Base-by-base conservation (phyloP, 768 basidiomycete genomes). In the Rhizopogon vinicolor region DNA sequence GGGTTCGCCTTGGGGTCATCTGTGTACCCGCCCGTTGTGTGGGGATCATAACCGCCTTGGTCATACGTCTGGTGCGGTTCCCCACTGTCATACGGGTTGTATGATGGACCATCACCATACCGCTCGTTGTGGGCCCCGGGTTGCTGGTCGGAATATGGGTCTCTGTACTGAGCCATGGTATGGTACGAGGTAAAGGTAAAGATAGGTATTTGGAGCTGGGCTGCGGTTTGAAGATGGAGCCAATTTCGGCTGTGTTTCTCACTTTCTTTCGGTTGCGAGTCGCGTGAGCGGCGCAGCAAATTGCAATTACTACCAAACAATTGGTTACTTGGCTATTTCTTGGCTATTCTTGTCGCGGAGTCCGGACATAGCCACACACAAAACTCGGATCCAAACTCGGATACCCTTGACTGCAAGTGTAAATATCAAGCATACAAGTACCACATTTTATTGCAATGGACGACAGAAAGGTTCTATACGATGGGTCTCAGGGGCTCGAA, bases 61-160 rank as follows among this genome's bases (percentile, higher is more conserved):
- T 83, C 81, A 62, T 86, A 83, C 0, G 79, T 71, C 37, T 78
- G 75, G 52, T 84, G 79, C 14, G 78, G 76, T 59, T 75, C 73
- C 43, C 67, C 60, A 33, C 62, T 57, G 56, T 61, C 58, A 62
- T 84, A 86, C 28, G 82, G 74, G 64, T 80, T 78, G 64, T 74
- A 78, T 37, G 65, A 66, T 3, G 71, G 63, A 18, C 63, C 60
- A 29, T 76, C 70, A 35, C 61, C 59, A 60, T 77, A 75, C 43
- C 67, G 68, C 25, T 63, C 62, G 57, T 68, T 59, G 39, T 70
- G 59, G 14, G 59, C 62, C n/a, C 60, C 65, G 45, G 61, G 61
- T 50, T 66, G 72, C 31, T 37, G 48, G 50, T 67, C 73, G 57
- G 74, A 56, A 63, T 84, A 81, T 19, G 83, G 82, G 66, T 86